Base-by-base conservation (phyloP, 2,329 filamentous ascomycete species). In the Parascedosporium putredinis region DNA sequence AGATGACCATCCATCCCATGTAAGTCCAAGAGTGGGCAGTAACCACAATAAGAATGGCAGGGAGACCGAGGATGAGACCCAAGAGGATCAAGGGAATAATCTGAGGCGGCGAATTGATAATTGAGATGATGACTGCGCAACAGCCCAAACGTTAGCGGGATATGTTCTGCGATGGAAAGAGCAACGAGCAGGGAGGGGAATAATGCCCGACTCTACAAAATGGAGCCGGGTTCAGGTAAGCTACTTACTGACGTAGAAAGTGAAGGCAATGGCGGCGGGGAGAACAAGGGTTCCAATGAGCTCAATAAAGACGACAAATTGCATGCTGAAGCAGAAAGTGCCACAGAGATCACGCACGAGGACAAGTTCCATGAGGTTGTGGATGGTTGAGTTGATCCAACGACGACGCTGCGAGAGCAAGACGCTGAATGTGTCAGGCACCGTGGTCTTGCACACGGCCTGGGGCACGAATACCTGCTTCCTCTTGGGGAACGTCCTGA, bases 251-350 rank as follows among this genome's bases (percentile, higher is more conserved):
- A 98, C 84, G 68, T 98, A 98, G 64, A 97, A 82, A 18, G 93
- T 98, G 66, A 98, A 98, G 3, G 87, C 84, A 64, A 98, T 97
- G 57, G 94, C 94, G 44, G 93, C 94, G 2, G 93, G 93, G 20
- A 98, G 76, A 9, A 98, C 93, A 49, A 98, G 74, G 2, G 94
- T 98, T 59, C 93, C 93, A 50, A 97, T 78, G 50, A 98, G 75
- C 69, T 98, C 93, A 61, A 98, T 86, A 64, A 90, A 95, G 55
- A 98, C 85, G 56, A 98, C 84, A 64, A 98, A 98, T 69, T 98
- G 93, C 93, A 98, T 98, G 67, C 88, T 95, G 75, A 98, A 98
- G 74, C 94, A 98, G 73, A 98, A 98, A 3, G 93, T 98, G 56
- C 93, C 93, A 63, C 93, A 98, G 14, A 98, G 79, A 71, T 98